A percentile compares a stretch with the other conserved stretches of the same genome.
Evolutionary conservation across 2,329 filamentous ascomycete genomes (phyloP).

Genomic region (Aspergillus hortae): DNA sequence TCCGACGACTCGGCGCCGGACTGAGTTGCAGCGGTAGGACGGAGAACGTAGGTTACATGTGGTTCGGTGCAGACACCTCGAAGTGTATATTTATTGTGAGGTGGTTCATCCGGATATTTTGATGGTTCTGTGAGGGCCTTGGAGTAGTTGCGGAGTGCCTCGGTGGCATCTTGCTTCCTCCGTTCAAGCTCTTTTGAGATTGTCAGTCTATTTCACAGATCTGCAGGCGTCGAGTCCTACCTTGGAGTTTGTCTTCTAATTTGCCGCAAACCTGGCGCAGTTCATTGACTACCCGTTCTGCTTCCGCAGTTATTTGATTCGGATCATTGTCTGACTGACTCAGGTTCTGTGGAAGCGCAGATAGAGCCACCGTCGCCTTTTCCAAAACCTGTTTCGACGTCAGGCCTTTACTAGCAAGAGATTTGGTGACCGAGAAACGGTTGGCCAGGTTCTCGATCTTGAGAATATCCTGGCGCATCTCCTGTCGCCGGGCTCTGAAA

Average conservation of each 20-base stretch:
- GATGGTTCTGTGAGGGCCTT: constrained; percentile 46
- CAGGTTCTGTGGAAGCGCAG: constrained; percentile 21
- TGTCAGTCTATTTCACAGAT: constrained; percentile 8
- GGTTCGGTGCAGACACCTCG: constrained; percentile 57
- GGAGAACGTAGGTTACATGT: constrained; percentile 56
- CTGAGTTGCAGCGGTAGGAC: constrained; percentile 22
- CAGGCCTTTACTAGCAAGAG: constrained; percentile 14
- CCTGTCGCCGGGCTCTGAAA: constrained; percentile 41
- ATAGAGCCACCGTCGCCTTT: constrained; percentile 32
- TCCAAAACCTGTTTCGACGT: constrained; percentile 32
- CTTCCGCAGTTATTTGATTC: constrained; percentile 18
- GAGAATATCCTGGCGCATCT: constrained; percentile 30
- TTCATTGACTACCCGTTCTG: constrained; percentile 30
- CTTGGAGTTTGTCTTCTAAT: constrained; percentile 40
- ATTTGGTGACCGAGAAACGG: constrained; percentile 25
- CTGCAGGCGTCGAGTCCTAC: constrained; percentile 18
- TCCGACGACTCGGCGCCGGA: constrained; percentile 18
- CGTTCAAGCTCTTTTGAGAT: constrained; percentile 39
- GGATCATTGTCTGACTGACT: constrained; percentile 10
- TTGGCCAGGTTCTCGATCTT: constrained; percentile 29
- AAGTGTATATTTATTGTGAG: constrained; percentile 51
- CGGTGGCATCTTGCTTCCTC: constrained; percentile 38
- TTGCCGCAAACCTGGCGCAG: constrained; percentile 35
- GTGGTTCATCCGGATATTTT: constrained; percentile 36
- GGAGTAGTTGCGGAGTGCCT: constrained; percentile 43